Percentiles rank a stretch among this genome's conserved stretches.
phyloP scores from a whole-genome alignment of 768 basidiomycete genomes.

The Inosperma sp. region DNA sequence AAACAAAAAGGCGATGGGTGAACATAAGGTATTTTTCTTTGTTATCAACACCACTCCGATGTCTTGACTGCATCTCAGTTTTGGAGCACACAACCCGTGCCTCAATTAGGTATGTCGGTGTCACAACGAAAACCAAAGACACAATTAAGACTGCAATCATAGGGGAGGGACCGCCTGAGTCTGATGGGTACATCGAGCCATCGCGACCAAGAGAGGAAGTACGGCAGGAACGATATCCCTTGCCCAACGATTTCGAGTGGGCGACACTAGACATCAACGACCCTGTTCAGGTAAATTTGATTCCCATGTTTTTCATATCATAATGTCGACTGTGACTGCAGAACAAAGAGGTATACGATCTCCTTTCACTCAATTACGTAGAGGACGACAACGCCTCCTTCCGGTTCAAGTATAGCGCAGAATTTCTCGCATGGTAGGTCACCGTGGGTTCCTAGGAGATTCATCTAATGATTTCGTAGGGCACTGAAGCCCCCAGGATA shows the following conservation, averaged over 20 bases:
- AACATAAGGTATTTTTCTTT: conserved; percentile 68
- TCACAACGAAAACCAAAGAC: neutral
- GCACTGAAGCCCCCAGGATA: conserved; percentile 94
- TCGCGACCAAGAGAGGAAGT: conserved; percentile 73
- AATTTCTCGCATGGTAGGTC: conserved; percentile 84
- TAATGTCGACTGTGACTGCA: conserved; percentile 28
- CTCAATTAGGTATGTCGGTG: conserved; percentile 60
- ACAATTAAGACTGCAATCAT: conserved; percentile 1
- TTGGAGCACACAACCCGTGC: conserved; percentile 97
- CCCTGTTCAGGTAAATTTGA: conserved; percentile 56
- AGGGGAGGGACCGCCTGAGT: conserved; percentile 61
- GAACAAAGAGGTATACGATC: conserved; percentile 88
- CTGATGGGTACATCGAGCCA: conserved; percentile 88
- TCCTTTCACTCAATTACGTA: conserved; percentile 91
- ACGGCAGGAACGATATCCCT: conserved; percentile 79
- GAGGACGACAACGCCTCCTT: conserved; percentile 96
- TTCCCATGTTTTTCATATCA: neutral
- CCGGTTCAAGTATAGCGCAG: conserved; percentile 92
- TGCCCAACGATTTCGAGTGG: conserved; percentile 96
- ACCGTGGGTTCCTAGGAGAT: neutral
- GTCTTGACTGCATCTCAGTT: conserved; percentile 50
- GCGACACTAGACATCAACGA: conserved; percentile 73
- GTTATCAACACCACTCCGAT: neutral
- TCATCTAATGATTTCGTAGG: conserved; percentile 43
- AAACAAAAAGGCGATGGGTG: conserved; percentile 76